These are phyloP conservation scores for Sporisorium scitamineum DNA, from an alignment of 1,284 basidiomycete genomes.

Conservation along the genomic window DNA sequence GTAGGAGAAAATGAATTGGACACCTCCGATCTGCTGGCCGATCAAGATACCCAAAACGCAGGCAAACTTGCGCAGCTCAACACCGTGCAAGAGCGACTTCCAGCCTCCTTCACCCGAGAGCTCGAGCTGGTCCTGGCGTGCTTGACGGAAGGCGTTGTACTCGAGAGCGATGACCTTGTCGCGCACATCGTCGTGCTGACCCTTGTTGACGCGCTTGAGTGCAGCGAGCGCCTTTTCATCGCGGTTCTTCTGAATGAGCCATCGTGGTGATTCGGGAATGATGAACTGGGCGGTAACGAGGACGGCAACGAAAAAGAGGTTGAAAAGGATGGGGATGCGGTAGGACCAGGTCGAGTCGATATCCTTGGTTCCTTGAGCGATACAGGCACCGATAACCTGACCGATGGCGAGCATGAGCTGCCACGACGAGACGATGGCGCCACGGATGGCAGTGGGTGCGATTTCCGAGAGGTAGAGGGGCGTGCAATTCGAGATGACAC, in stretches of 20 bases:
- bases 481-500: slow-evolving; percentile 69
- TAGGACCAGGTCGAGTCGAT: slow-evolving; percentile 54
- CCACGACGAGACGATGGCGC: slow-evolving; percentile 70
- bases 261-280: slow-evolving; percentile 70
- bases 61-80: slow-evolving; percentile 70
- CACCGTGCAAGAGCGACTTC: slow-evolving; percentile 68
- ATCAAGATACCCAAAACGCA: slow-evolving; percentile 71
- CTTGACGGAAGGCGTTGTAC: slow-evolving; percentile 69
- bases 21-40: slow-evolving; percentile 66
- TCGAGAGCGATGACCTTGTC: slow-evolving; percentile 67
- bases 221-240: slow-evolving; percentile 70
- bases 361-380: slow-evolving; percentile 68
- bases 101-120: slow-evolving; percentile 68
- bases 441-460: slow-evolving; percentile 71
- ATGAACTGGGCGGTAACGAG: slow-evolving; percentile 68
- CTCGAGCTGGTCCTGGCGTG: slow-evolving; percentile 70
- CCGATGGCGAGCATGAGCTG: slow-evolving; percentile 72
- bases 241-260: slow-evolving; percentile 70
- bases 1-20: slow-evolving; percentile 71
- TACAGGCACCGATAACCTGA: slow-evolving; percentile 71
- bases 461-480: slow-evolving; percentile 71
- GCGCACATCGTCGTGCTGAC: slow-evolving; percentile 65
- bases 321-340: slow-evolving; percentile 71
- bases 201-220: slow-evolving; percentile 70
- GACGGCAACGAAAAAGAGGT: slow-evolving; percentile 70